Evolutionary conservation across 805 yeast genomes (phyloP).

Genomic region (Pichia heedii): DNA sequence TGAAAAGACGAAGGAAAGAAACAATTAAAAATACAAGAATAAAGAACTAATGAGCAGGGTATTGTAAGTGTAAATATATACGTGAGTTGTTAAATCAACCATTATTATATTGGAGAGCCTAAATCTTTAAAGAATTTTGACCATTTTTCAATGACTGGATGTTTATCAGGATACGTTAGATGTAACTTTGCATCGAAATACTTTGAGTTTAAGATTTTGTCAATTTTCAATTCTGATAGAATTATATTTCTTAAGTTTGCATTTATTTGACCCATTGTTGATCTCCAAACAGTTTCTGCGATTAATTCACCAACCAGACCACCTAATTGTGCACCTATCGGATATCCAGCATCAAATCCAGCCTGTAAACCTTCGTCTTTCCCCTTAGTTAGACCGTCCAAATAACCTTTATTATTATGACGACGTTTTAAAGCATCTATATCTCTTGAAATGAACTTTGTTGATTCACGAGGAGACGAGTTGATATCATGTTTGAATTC

Average conservation of each 20-base stretch:
- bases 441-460: too few species aligned
- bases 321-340: constrained; percentile 66
- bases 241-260: constrained; percentile 27
- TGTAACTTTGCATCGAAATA: constrained; percentile 47
- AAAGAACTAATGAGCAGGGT: too few species aligned
- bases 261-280: constrained; percentile 3
- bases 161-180: constrained; percentile 23
- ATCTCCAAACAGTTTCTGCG: constrained; percentile 30
- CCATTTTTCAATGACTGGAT: constrained; percentile 24
- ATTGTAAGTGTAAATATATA: too few species aligned
- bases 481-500: not conserved
- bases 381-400: constrained; percentile 66
- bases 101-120: not conserved
- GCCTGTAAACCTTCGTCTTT: constrained; percentile 63
- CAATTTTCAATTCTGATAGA: constrained; percentile 45
- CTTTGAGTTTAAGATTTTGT: constrained; percentile 43
- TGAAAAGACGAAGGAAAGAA: too few species aligned
- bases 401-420: constrained; percentile 73
- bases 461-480: not conserved
- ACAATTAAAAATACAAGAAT: too few species aligned
- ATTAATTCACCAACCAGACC: constrained; percentile 54
- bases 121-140: not conserved
- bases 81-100: too few species aligned
- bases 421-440: constrained; percentile 34
- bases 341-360: constrained; percentile 79